A percentile compares a stretch with the other conserved stretches of the same genome.
These are phyloP conservation scores for Emmonsia crescens DNA, from an alignment of 2,329 filamentous ascomycete genomes.

Conservation along the genomic window DNA sequence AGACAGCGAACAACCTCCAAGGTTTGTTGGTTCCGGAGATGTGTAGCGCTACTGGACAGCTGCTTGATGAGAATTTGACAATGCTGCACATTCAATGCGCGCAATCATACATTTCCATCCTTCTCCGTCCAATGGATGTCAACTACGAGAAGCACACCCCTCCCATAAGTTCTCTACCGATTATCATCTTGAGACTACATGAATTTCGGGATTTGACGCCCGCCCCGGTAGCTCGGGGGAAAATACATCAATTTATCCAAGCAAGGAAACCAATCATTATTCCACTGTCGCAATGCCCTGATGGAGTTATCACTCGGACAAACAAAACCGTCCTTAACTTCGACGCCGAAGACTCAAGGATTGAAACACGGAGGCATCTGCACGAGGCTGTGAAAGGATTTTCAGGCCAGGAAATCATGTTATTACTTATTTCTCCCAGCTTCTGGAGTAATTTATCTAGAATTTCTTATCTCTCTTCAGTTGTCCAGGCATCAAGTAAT, in stretches of 20 bases:
- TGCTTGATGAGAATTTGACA: too few species aligned
- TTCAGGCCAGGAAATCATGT: not conserved
- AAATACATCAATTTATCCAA: not conserved
- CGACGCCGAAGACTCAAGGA: not conserved
- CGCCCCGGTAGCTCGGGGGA: not conserved
- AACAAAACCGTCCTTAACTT: not conserved
- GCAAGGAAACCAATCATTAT: not conserved
- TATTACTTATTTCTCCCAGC: not conserved
- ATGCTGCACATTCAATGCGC: too few species aligned
- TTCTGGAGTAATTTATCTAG: not conserved
- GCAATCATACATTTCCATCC: too few species aligned
- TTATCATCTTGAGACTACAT: not conserved
- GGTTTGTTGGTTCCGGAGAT: too few species aligned
- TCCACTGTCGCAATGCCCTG: not conserved
- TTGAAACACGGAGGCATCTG: not conserved
- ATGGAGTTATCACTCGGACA: not conserved
- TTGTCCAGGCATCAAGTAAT: not conserved
- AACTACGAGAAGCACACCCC: too few species aligned
- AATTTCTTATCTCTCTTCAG: not conserved
- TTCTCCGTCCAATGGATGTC: too few species aligned
- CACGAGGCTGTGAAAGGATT: not conserved
- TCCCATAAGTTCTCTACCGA: not conserved
- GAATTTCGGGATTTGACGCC: not conserved
- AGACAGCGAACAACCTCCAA: too few species aligned
- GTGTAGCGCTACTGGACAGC: too few species aligned